Evolutionary conservation across 2,329 filamentous ascomycete species (phyloP), one percentile per base, ranked within the genome.

Genomic region (Chrysoporthe deuterocubensis): DNA sequence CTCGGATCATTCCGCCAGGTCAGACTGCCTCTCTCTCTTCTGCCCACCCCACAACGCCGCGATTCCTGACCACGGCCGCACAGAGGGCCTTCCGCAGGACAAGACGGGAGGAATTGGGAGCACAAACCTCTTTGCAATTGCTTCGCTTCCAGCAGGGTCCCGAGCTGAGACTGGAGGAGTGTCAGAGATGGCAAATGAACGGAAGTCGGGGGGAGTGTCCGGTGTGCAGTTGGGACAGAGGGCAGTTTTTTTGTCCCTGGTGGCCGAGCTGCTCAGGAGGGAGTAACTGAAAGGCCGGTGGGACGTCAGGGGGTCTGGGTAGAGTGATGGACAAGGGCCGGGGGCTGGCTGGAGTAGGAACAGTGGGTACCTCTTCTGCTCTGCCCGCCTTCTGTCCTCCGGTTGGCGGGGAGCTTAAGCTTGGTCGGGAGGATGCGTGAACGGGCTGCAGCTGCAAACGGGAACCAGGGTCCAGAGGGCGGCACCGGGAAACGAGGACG

Each of bases 171-270:
- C 54, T 56, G 50, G 42, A 26, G 50, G 16, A 32, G 42, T 46
- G 57, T 67, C 62, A 67, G 61, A 64, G 56, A 63, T 62, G 57
- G 59, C 64, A 63, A 62, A 69, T 58, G 65, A 62, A 63, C 62
- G 48, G 52, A 58, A 62, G 66, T 56, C 62, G 65, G 63, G 43
- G 34, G 18, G 43, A 34, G 43, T 26, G 26, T 26, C 26, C 46
- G 61, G 62, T 59, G 66, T 65, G 68, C 40, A 62, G 65, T 59
- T 69, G 66, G 66, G 68, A 69, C 65, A 56, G 65, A 60, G 68
- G 68, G 61, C 63, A 65, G 66, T 69, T 69, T 69, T 67, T 69
- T 69, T 67, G 68, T 65, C 65, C 61, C 44, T 60, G 66, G 64
- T 43, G 42, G 59, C 37, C 52, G 62, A 37, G 48, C 57, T 62